Conservation (phyloP, 2,329 filamentous ascomycete genomes). For the Pseudogymnoascus sp. region DNA sequence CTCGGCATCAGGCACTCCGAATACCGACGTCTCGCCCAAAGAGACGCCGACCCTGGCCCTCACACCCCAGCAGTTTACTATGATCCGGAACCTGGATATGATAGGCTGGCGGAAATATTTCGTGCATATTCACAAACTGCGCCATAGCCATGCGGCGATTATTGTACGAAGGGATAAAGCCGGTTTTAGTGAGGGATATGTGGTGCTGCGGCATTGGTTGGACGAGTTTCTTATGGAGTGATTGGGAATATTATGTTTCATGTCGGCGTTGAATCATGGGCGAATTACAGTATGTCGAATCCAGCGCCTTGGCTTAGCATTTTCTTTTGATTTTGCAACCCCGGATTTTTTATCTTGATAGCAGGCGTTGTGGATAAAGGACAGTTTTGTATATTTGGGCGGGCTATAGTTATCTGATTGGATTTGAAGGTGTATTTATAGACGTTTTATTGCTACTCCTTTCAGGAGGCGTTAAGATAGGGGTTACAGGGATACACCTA, state of each 20-base stretch:
- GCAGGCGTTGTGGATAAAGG: background rate
- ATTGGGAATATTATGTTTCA: background rate
- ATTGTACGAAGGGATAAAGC: conserved; percentile 65
- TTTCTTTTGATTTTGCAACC: background rate
- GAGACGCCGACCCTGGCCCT: conserved; percentile 63
- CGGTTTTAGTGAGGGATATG: conserved; percentile 63
- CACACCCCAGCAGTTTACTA: conserved; percentile 70
- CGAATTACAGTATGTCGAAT: background rate
- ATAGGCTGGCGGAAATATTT: conserved; percentile 56
- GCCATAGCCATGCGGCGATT: conserved; percentile 85
- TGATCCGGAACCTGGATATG: conserved; percentile 69
- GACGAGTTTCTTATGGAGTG: conserved; percentile 48
- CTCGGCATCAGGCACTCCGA: conserved; percentile 24
- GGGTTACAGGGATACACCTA: background rate
- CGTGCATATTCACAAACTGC: conserved; percentile 65
- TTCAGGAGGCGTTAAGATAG: background rate
- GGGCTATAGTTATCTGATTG: background rate
- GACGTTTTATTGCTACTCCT: background rate
- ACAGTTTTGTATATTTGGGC: background rate
- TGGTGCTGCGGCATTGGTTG: conserved; percentile 75
- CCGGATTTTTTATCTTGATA: background rate
- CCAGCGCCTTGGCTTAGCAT: background rate
- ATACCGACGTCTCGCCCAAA: conserved; percentile 28
- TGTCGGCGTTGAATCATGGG: background rate
- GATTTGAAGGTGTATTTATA: background rate